Evolutionary conservation across 371 early-diverging fungal genomes (phyloP), one percentile per base, ranked within the genome.

Genomic region (Mortierella polycephala): DNA sequence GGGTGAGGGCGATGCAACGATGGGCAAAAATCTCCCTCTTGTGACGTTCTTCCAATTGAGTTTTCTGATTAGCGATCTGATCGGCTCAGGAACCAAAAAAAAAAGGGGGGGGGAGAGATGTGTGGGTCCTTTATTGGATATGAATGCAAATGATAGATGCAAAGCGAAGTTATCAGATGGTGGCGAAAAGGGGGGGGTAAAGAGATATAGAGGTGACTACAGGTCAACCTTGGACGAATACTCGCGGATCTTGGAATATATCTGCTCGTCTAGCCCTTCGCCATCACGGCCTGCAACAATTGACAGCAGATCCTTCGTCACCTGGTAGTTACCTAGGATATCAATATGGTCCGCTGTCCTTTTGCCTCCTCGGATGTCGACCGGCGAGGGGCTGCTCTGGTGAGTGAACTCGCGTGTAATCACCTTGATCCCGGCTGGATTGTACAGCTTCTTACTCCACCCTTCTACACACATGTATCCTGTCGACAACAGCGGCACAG

Each of bases 391-490:
- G 60, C 84, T 81, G 54, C 86, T 85, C 56, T 85, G 85, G 69
- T 96, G 89, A 41, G 71, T 63, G 79, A 93, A 95, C 82, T 98
- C 98, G 52, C 91, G 86, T 11, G 94, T 88, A 6, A 95, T 86
- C 7, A 96, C 86, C 16, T 86, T 84, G 58, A 93, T 86, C 20
- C 87, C 86, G 18, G 87, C 85, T n/a, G 98, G 98, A 73, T 98
- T 98, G 59, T 92, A 92, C 30, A 90, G 82, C 57, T 88, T 87
- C 64, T 91, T 90, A 59, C 88, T 90, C 99, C 99, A 98, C 8
- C 95, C 97, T 23, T 90, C 87, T 1, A 87, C 89, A 58, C 97
- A 95, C 98, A 98, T 98, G 81, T 94, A 96, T 11, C 96, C 97
- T 12, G 92, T 82, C 2, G 96, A 95, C 18, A 98, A 63, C 30